A percentile compares a stretch with the other conserved stretches of the same genome.
These are phyloP conservation scores for Avena sativa DNA, from an alignment of 176 grass and related monocot genomes.

Conservation along the genomic window DNA sequence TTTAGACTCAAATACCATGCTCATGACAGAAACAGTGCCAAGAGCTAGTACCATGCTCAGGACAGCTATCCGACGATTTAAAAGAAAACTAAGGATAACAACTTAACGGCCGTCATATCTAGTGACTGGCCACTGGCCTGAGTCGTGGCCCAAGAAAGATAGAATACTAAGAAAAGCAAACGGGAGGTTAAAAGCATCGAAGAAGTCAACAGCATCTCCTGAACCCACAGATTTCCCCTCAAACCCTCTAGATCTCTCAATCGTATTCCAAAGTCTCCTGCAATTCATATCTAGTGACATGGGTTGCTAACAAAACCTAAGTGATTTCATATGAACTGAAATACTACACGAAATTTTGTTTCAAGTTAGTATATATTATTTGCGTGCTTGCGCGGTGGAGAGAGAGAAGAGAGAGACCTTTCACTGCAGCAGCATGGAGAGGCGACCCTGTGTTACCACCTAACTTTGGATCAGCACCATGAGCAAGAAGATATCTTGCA, in stretches of 20 bases:
- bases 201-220: background rate
- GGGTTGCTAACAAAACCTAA: constrained; percentile 1
- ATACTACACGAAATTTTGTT: background rate
- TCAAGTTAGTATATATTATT: background rate
- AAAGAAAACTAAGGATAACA: background rate
- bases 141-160: background rate
- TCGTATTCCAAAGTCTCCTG: background rate
- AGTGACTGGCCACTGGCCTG: background rate
- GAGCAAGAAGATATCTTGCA: constrained; percentile 15
- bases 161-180: background rate
- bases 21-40: background rate
- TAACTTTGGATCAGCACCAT: background rate
- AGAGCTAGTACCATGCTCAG: background rate
- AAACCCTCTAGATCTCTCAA: constrained; percentile 14
- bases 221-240: background rate
- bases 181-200: background rate
- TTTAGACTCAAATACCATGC: background rate
- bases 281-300: background rate
- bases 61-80: background rate
- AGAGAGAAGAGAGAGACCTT: background rate
- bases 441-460: background rate
- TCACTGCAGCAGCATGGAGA: constrained; percentile 10
- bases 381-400: background rate
- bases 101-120: background rate
- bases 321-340: background rate